Evolutionary conservation across 331 rosid genomes (phyloP), one percentile per base, ranked within the genome.

Genomic region (Acacia concinna): DNA sequence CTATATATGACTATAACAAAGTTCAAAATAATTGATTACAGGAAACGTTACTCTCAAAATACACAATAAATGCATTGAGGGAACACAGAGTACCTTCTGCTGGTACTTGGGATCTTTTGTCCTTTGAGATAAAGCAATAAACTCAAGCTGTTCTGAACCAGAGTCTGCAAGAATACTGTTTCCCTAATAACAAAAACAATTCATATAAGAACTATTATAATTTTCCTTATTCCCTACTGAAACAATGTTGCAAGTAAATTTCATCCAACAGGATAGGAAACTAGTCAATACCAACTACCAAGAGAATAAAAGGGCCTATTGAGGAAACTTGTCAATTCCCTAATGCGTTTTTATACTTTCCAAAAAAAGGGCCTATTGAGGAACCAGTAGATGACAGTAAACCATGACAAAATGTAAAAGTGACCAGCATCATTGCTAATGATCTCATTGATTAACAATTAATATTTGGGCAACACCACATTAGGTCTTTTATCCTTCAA

Each of bases 121-220:
- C 78, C 99, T 89, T 81, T 96, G 97, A 80, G 99, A 93, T 74
- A 96, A 94, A 83, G 97, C 96, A 60, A 96, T 96, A 78, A 93
- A 96, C 85, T 96, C 99, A 77, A 96, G 95, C 87, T 96, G 99
- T 83, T 96, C 99, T 60, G 99, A 91, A 77, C 92, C 98, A 72
- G 99, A 87, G 92, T 96, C 98, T 21, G 99, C 99, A 71, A 96
- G 92, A 76, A 96, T 82, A 81, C 98, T 93, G 76, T 80, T 81
- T 78, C 99, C 99, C 99, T 96, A 84, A 76, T 75, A 84, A 88
- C 78, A 85, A 20, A 81, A 69, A 75, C 64, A 62, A 57, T 38
- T 18, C 44, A 70, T 71, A 65, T 78, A 71, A 65, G 49, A 75
- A 5, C 41, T 11, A 56, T 31, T 64, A 44, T 62, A 84, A 12